Evolutionary conservation across 768 basidiomycete genomes (phyloP), one percentile per base, ranked within the genome.

Genomic region (Vararia minispora): DNA sequence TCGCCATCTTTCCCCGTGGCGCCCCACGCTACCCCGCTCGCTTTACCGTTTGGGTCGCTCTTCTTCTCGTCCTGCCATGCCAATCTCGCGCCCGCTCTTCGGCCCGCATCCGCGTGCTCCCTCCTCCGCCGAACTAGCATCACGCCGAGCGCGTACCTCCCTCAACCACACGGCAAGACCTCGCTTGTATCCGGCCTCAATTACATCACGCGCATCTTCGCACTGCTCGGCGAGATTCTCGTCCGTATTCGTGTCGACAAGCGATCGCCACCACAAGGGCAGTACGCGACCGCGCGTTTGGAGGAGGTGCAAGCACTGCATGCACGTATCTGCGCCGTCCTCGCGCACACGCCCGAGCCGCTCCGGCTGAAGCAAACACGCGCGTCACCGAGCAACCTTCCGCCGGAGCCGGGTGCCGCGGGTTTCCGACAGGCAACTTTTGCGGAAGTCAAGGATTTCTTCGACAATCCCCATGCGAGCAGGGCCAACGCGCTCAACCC

Each of bases 171-270:
- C 47, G 84, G 82, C 48, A 82, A 80, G 63, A 86, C 84, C 10
- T 79, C 88, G 10, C 64, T 88, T 43, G 75, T 94, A 13, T 84
- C 81, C 18, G 90, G 90, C 13, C 72, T 92, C 32, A 88, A 88
- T 60, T 88, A 88, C 52, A 83, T 69, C 49, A 86, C 84, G 34
- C 74, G 86, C 45, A 83, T 91, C 40, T 90, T 89, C 52, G 81
- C 83, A 13, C 66, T 89, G 9, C 69, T 89, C 32, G 86, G 85
- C 32, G 86, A 89, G 61, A 89, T 88, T 48, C 67, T 88, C 37
- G 82, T 86, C 25, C 81, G 86, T 45, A 86, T 88, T 52, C 74
- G 84, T 41, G 81, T 87, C 38, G 86, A 89, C 58, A 88, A 86
- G 56, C 75, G 83, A 34, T 86, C 83, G 2, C 84, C 85, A 20